Evolutionary conservation across 306 rosid genomes (phyloP).

Genomic region (Prunus mongolica): DNA sequence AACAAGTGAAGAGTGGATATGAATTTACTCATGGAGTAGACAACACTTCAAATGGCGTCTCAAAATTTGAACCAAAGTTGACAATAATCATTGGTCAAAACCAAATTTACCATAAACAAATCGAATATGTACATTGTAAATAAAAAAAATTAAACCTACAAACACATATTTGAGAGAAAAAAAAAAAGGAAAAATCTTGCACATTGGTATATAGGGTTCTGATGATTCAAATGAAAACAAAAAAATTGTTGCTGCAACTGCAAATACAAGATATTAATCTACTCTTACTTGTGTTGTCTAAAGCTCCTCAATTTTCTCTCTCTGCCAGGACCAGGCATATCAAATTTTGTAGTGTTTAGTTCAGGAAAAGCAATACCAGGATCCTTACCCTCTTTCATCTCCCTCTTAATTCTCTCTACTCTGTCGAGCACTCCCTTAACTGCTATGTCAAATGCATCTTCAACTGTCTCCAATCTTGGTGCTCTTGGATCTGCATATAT

Average conservation of each 20-base stretch:
- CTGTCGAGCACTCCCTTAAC: conserved; percentile 45
- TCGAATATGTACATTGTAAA: no score
- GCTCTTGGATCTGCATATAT: conserved; percentile 37
- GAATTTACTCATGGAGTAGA: no score
- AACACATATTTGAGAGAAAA: no score
- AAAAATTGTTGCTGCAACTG: neutral
- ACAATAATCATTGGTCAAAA: no score
- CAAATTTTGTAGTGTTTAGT: neutral
- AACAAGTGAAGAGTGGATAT: no score
- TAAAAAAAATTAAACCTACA: no score
- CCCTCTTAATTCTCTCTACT: conserved; percentile 27
- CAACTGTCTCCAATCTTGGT: conserved; percentile 21
- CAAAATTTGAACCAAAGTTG: no score
- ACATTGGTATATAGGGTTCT: no score
- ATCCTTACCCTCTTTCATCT: conserved; percentile 14
- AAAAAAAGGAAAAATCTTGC: no score
- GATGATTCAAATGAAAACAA: neutral
- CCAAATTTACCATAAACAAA: no score
- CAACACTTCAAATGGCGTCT: no score
- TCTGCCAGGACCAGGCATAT: neutral
- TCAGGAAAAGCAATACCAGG: neutral
- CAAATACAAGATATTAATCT: neutral
- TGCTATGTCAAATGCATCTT: conserved; percentile 59
- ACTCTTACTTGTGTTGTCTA: neutral
- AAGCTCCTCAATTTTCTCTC: neutral